These are phyloP conservation scores for Rhododendron williamsianum DNA, from an alignment of 148 eudicot genomes.

Conservation along the genomic window DNA sequence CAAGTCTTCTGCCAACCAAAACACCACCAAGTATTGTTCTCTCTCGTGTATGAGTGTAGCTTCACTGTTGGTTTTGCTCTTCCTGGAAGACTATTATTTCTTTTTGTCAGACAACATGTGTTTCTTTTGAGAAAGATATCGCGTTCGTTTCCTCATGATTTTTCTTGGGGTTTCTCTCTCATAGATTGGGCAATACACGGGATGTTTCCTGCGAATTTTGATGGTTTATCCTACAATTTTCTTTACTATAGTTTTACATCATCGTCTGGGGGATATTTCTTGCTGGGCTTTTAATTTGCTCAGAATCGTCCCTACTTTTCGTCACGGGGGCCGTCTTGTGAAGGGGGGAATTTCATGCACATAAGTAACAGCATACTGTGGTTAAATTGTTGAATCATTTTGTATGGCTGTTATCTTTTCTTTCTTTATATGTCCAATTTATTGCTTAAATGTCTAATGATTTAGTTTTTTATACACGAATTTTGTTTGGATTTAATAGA, in stretches of 20 bases:
- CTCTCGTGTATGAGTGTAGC: not conserved
- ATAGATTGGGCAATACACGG: not conserved
- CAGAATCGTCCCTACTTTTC: constrained; percentile 1
- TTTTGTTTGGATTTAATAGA: not conserved
- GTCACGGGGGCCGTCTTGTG: not conserved
- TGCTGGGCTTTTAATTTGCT: constrained; percentile 5
- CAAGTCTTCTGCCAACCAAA: not conserved
- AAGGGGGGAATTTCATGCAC: not conserved
- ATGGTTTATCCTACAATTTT: not conserved
- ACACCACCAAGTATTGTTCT: not conserved
- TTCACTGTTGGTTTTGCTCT: not conserved
- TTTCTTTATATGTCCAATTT: not conserved
- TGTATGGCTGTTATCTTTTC: not conserved
- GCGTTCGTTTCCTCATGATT: not conserved
- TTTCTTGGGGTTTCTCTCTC: not conserved
- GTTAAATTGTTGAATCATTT: not conserved
- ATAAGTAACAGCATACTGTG: not conserved
- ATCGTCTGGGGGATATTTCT: not conserved
- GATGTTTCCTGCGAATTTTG: not conserved
- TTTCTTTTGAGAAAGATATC: not conserved
- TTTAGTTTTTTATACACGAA: not conserved
- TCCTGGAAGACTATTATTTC: not conserved
- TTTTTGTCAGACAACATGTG: not conserved
- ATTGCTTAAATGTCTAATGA: not conserved
- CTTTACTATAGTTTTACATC: not conserved